These are phyloP conservation scores for Claviceps sp. DNA, from an alignment of 2,329 filamentous ascomycete species.

Conservation along the genomic window DNA sequence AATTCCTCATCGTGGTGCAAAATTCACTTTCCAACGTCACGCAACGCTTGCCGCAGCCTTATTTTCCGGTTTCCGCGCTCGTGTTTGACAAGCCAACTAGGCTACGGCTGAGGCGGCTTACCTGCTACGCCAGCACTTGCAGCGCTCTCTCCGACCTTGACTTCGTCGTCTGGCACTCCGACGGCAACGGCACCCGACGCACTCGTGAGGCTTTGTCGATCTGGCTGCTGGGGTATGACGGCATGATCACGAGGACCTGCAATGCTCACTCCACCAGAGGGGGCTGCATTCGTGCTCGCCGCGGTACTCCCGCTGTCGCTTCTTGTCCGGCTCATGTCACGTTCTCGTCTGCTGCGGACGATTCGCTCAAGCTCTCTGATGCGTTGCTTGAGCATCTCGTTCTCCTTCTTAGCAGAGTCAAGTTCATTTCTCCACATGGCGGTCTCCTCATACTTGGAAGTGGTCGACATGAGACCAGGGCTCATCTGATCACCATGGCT, in stretches of 20 bases:
- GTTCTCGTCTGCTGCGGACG: slow-evolving; percentile 34
- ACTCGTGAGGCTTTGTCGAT: slow-evolving; percentile 33
- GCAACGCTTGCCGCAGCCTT: neutral
- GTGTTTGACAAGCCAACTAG: neutral
- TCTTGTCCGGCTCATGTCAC: slow-evolving; percentile 31
- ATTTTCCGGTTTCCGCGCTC: neutral
- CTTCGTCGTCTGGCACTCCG: slow-evolving; percentile 45
- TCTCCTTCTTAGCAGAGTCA: slow-evolving; percentile 49
- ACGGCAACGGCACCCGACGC: slow-evolving; percentile 32
- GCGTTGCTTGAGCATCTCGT: slow-evolving; percentile 45
- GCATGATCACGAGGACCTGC: slow-evolving; percentile 29
- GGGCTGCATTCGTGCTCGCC: slow-evolving; percentile 31
- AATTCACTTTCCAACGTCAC: neutral
- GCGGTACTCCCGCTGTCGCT: slow-evolving; percentile 42
- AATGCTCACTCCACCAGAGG: slow-evolving; percentile 27
- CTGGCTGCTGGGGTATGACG: slow-evolving; percentile 15
- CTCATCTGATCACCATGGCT: slow-evolving; percentile 29
- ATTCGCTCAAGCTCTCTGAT: slow-evolving; percentile 49
- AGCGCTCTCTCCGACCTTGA: slow-evolving; percentile 49
- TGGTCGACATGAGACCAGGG: slow-evolving; percentile 41
- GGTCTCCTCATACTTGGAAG: slow-evolving; percentile 49
- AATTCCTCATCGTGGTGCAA: neutral
- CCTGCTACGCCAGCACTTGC: slow-evolving; percentile 28
- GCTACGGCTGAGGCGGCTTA: slow-evolving; percentile 1
- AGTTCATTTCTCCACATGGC: slow-evolving; percentile 46